Conservation (phyloP, 306 rosid species). For the Prunus davidiana region DNA sequence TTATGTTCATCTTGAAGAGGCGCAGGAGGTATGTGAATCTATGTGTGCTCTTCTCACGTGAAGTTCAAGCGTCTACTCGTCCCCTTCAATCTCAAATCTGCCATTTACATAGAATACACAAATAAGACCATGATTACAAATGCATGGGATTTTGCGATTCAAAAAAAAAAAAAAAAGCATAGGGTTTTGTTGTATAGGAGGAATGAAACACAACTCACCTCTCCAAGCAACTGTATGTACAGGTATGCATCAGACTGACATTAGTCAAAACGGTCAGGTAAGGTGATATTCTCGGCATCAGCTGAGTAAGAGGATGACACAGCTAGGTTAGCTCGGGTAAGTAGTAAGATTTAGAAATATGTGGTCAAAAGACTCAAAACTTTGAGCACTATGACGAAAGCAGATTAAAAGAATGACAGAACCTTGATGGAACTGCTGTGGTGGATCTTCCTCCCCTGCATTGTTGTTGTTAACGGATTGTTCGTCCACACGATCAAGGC, state of each 20-base stretch:
- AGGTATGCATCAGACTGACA: neutral
- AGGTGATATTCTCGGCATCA: neutral
- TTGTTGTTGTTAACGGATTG: constrained; percentile 27
- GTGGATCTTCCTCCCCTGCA: constrained; percentile 37
- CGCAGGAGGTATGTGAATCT: neutral
- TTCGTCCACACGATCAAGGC: constrained; percentile 69
- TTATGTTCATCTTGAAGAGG: neutral
- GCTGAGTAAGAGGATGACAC: constrained; percentile 35
- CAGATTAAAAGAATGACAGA: constrained; percentile 22
- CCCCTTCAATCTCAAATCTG: neutral
- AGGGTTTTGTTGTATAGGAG: neutral
- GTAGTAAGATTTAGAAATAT: neutral
- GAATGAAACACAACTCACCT: neutral
- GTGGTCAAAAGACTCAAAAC: neutral
- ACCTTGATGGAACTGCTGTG: constrained; percentile 63
- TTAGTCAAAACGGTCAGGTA: neutral
- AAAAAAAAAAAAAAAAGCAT: neutral
- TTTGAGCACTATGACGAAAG: neutral
- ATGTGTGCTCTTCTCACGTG: neutral
- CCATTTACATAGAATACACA: neutral
- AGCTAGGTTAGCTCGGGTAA: constrained; percentile 15
- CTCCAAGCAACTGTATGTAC: neutral
- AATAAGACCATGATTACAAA: neutral
- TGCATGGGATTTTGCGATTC: neutral
- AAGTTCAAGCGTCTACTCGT: neutral